Conservation (phyloP, 2,329 filamentous ascomycete genomes). For the Tetracladium maxilliforme region DNA sequence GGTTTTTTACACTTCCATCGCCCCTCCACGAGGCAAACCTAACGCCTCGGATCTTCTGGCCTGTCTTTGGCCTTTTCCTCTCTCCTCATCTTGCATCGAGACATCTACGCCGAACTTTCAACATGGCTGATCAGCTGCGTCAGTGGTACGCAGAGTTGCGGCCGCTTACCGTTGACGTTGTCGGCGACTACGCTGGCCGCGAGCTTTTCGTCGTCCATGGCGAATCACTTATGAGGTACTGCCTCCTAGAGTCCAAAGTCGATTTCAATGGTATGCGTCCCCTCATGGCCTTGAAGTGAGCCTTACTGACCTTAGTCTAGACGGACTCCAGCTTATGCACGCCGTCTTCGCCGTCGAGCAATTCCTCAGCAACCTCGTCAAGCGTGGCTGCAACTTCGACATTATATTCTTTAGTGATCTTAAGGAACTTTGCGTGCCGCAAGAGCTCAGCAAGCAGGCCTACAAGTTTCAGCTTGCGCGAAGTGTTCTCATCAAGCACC, state of each 20-base stretch:
- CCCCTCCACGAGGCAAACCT: no score
- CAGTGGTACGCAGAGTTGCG: slow-evolving; percentile 26
- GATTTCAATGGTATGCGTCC: slow-evolving; percentile 37
- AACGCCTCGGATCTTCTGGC: no score
- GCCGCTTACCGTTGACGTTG: slow-evolving; percentile 42
- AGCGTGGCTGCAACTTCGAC: slow-evolving; percentile 56
- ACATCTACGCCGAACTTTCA: no score
- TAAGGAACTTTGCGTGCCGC: neutral
- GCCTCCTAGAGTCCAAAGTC: slow-evolving; percentile 44
- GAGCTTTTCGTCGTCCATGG: slow-evolving; percentile 62
- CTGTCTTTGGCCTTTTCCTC: no score
- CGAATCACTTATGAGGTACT: slow-evolving; percentile 53
- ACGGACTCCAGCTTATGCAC: slow-evolving; percentile 58
- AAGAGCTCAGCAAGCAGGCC: neutral
- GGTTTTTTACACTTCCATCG: no score
- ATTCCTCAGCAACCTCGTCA: slow-evolving; percentile 43
- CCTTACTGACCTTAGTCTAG: slow-evolving; percentile 11
- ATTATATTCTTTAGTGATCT: slow-evolving; percentile 48
- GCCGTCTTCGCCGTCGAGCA: slow-evolving; percentile 54
- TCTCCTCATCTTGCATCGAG: no score
- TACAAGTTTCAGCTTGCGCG: slow-evolving; percentile 40
- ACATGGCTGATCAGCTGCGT: no score
- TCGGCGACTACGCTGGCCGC: slow-evolving; percentile 62
- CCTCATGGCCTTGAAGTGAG: neutral
- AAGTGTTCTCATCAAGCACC: slow-evolving; percentile 48